A percentile compares a stretch with the other conserved stretches of the same genome.
These are phyloP conservation scores for Wickerhamiella vanderwaltii DNA, from an alignment of 805 yeast species.

Conservation along the genomic window DNA sequence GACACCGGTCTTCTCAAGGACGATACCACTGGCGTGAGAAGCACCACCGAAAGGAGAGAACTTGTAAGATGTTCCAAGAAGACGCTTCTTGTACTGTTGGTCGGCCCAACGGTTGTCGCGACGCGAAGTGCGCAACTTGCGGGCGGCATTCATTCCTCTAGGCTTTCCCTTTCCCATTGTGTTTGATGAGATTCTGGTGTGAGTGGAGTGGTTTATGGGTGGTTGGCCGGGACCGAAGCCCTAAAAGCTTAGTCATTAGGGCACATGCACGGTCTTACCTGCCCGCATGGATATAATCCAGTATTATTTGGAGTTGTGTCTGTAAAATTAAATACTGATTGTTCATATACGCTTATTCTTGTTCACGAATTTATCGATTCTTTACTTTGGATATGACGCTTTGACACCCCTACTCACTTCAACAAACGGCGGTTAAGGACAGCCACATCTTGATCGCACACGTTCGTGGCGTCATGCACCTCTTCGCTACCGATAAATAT, in stretches of 20 bases:
- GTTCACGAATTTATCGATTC: no score
- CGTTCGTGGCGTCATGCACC: not conserved
- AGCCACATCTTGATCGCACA: no score
- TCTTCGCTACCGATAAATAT: conserved; percentile 2
- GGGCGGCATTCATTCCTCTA: conserved; percentile 99
- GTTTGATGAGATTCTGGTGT: conserved; percentile 19
- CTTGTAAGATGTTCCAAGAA: conserved; percentile 98
- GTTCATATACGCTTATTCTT: no score
- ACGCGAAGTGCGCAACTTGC: conserved; percentile 99
- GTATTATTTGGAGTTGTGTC: not conserved
- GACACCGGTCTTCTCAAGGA: conserved; percentile 97
- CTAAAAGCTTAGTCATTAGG: no score
- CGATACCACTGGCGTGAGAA: conserved; percentile 99
- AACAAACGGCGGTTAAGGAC: no score
- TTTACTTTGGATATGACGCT: no score
- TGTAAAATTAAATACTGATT: not conserved
- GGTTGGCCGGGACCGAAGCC: no score
- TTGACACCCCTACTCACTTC: no score
- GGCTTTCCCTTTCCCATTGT: conserved; percentile 99
- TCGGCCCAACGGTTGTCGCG: conserved; percentile 99
- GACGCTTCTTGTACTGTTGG: conserved; percentile 94
- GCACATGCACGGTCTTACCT: no score
- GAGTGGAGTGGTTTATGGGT: not conserved
- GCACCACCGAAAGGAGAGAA: conserved; percentile 99
- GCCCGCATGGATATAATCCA: no score